A percentile compares a stretch with the other conserved stretches of the same genome.
phyloP scores from a whole-genome alignment of 352 stramenopile species.

The Globisporangium orthogonon region DNA sequence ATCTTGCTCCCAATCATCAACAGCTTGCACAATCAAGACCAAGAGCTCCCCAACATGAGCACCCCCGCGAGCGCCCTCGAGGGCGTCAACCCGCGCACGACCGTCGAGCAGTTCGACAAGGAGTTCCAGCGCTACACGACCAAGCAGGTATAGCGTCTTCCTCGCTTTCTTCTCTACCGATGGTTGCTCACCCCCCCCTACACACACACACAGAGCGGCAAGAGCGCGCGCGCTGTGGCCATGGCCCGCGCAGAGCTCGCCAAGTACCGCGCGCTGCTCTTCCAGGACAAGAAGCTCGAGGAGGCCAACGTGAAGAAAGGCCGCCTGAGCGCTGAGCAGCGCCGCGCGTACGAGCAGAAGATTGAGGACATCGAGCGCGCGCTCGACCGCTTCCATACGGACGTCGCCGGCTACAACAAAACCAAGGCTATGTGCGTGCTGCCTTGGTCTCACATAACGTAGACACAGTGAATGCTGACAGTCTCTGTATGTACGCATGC shows the following conservation, averaged over 20 bases:
- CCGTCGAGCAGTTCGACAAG: constrained; percentile 73
- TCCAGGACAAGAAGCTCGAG: constrained; percentile 83
- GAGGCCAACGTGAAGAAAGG: constrained; percentile 61
- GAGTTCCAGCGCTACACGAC: constrained; percentile 86
- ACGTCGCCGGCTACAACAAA: constrained; percentile 71
- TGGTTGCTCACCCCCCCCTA: neutral
- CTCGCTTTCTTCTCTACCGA: neutral
- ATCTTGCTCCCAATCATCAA: too few species aligned
- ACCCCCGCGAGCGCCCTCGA: constrained; percentile 7
- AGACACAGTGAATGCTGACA: too few species aligned
- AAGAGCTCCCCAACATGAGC: neutral
- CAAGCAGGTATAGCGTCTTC: constrained; percentile 41
- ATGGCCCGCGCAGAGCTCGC: constrained; percentile 75
- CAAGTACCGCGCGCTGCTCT: constrained; percentile 74
- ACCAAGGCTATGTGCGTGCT: constrained; percentile 66
- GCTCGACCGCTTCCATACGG: constrained; percentile 71
- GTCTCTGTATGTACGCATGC: neutral
- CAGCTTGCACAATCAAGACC: too few species aligned
- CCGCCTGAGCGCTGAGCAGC: constrained; percentile 41
- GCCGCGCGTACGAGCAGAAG: constrained; percentile 59
- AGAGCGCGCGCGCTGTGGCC: constrained; percentile 64
- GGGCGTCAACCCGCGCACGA: constrained; percentile 17
- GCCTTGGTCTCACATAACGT: too few species aligned
- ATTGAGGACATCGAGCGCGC: constrained; percentile 62
- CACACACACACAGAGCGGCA: constrained; percentile 28